These are phyloP conservation scores for Lipomyces spencermartinsiae DNA, from an alignment of 805 yeast species.

Conservation along the genomic window DNA sequence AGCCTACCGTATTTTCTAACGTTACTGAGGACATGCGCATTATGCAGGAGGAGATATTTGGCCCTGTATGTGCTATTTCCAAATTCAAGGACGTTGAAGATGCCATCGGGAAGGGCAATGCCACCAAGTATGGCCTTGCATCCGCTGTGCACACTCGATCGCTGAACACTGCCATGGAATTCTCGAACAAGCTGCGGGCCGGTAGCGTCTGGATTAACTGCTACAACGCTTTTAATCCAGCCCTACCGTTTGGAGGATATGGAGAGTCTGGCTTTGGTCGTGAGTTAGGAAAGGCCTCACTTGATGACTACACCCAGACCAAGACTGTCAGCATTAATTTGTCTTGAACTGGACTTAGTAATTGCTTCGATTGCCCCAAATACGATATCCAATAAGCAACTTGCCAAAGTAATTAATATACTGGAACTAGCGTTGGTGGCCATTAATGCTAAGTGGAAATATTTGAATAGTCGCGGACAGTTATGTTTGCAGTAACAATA, in stretches of 20 bases:
- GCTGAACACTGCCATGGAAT: slow-evolving; percentile 75
- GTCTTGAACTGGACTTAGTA: slow-evolving; percentile 9
- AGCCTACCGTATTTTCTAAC: slow-evolving; percentile 86
- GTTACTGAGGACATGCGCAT: slow-evolving; percentile 75
- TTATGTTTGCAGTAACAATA: too few species aligned
- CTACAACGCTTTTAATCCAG: slow-evolving; percentile 73
- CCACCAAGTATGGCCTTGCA: slow-evolving; percentile 82
- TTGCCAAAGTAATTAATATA: too few species aligned
- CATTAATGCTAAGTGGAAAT: too few species aligned
- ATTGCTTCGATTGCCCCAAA: too few species aligned
- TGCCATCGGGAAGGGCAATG: slow-evolving; percentile 77
- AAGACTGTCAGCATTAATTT: slow-evolving; percentile 80
- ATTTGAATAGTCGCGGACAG: too few species aligned
- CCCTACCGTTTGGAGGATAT: slow-evolving; percentile 82
- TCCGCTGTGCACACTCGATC: slow-evolving; percentile 87
- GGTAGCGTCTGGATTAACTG: slow-evolving; percentile 95
- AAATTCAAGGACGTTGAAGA: slow-evolving; percentile 86
- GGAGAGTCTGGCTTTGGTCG: slow-evolving; percentile 82
- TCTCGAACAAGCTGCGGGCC: slow-evolving; percentile 74
- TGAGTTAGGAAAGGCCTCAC: slow-evolving; percentile 78
- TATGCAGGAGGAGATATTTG: slow-evolving; percentile 90
- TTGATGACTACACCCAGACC: slow-evolving; percentile 71
- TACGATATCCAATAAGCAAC: too few species aligned
- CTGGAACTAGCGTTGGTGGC: too few species aligned
- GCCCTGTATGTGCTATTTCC: slow-evolving; percentile 86